Conservation (phyloP, 805 yeast genomes). For the Wickerhamiella brachini region DNA sequence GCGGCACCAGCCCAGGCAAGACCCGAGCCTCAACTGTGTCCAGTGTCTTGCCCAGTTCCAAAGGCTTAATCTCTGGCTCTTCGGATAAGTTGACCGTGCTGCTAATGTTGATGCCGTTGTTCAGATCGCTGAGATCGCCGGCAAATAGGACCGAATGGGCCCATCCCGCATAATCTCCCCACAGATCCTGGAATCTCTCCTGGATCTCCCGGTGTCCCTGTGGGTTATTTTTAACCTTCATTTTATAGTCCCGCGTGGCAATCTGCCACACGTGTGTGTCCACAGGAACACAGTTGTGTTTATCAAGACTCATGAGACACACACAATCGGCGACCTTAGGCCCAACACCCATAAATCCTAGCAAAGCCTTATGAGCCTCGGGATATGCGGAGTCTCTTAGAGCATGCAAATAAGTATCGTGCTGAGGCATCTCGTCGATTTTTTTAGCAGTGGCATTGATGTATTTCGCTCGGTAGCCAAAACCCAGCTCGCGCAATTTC, state of each 20-base stretch:
- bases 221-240: conserved; percentile 28
- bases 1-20: too few relatives aligned
- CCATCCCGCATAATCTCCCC: conserved; percentile 97
- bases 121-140: conserved; percentile 59
- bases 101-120: conserved; percentile 47
- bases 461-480: conserved; percentile 88
- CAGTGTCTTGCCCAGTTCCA: too few relatives aligned
- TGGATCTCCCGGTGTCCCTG: conserved; percentile 45
- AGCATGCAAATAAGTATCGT: conserved; percentile 26
- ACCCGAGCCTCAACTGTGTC: too few relatives aligned
- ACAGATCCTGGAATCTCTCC: conserved; percentile 42
- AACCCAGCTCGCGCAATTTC: conserved; percentile 34
- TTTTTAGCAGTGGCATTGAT: conserved; percentile 61
- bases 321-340: conserved; percentile 98
- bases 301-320: conserved; percentile 77
- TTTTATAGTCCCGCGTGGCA: conserved; percentile 65
- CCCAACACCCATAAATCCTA: conserved; percentile 75
- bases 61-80: too few relatives aligned
- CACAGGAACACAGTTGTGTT: conserved; percentile 80
- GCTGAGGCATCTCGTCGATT: conserved; percentile 28
- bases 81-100: too few relatives aligned
- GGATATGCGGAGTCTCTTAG: conserved; percentile 36
- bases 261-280: conserved; percentile 92
- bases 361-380: conserved; percentile 43
- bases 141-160: conserved; percentile 92